phyloP scores from a whole-genome alignment of 1,284 basidiomycete species.

The Ceratobasidium sp. region DNA sequence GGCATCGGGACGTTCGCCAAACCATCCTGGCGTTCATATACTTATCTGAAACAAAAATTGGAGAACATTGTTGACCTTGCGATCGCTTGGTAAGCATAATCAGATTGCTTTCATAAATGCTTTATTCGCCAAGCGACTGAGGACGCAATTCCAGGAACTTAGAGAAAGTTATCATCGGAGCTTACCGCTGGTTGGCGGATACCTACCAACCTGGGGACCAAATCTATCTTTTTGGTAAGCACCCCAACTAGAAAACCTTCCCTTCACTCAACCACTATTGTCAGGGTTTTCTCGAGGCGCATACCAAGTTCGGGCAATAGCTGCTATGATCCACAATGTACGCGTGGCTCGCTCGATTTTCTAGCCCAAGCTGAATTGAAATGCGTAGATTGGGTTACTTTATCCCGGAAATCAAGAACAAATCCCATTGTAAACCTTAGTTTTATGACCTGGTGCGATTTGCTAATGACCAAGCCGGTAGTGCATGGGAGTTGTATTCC shows the following conservation, averaged over 20 bases:
- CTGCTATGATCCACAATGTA: conserved; percentile 62
- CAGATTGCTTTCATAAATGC: background rate
- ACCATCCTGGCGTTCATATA: conserved; percentile 30
- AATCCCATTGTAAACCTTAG: conserved; percentile 56
- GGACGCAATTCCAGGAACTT: conserved; percentile 41
- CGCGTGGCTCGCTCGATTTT: background rate
- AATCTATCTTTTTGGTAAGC: conserved; percentile 48
- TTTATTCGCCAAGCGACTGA: background rate
- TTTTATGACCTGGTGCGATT: background rate
- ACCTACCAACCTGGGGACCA: conserved; percentile 43
- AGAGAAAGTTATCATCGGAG: conserved; percentile 42
- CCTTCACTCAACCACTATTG: background rate
- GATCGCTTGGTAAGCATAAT: conserved; percentile 43
- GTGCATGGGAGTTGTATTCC: conserved; percentile 60
- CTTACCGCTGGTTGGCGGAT: conserved; percentile 48
- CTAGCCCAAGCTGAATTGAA: background rate
- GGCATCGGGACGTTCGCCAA: conserved; percentile 46
- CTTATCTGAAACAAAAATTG: conserved; percentile 3
- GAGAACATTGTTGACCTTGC: conserved; percentile 40
- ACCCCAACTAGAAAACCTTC: too few relatives aligned
- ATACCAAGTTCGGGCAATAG: conserved; percentile 62
- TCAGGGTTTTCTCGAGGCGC: conserved; percentile 65
- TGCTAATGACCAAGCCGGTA: conserved; percentile 45
- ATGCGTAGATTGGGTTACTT: conserved; percentile 56
- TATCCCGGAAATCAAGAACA: conserved; percentile 57